Conservation (phyloP, 257 asterid species). For the Solanum dulcamara region DNA sequence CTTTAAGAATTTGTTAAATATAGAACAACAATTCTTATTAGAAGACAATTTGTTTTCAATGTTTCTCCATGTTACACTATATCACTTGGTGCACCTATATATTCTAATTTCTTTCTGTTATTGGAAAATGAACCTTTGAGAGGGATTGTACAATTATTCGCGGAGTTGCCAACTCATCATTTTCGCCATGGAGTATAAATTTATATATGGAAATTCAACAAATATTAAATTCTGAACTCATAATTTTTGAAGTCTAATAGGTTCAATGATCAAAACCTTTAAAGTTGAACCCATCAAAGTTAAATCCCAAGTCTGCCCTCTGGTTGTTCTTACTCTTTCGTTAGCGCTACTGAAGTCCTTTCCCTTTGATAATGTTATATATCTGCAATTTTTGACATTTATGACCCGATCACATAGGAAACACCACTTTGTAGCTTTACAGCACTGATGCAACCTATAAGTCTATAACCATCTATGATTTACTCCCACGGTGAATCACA, state of each 20-base stretch:
- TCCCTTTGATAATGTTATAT: neutral
- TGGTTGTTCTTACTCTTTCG: neutral
- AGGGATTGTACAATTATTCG: neutral
- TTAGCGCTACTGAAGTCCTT: neutral
- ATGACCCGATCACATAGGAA: neutral
- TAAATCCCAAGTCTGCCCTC: neutral
- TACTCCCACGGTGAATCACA: neutral
- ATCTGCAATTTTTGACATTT: neutral
- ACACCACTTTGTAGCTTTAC: neutral
- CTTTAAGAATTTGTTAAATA: neutral
- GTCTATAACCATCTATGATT: neutral
- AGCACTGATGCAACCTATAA: neutral
- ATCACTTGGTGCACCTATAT: neutral
- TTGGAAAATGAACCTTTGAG: neutral
- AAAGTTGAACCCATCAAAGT: neutral
- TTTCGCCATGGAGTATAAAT: neutral
- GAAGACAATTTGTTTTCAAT: neutral
- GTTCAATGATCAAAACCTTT: neutral
- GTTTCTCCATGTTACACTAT: neutral
- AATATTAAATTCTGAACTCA: neutral
- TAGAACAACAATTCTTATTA: neutral
- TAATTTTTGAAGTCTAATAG: neutral
- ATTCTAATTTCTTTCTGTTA: neutral
- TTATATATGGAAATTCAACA: neutral
- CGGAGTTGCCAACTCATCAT: neutral